A percentile compares a stretch with the other conserved stretches of the same genome.
Conservation (phyloP, 192 early-diverging fungal species). For the Funneliformis mosseae region DNA sequence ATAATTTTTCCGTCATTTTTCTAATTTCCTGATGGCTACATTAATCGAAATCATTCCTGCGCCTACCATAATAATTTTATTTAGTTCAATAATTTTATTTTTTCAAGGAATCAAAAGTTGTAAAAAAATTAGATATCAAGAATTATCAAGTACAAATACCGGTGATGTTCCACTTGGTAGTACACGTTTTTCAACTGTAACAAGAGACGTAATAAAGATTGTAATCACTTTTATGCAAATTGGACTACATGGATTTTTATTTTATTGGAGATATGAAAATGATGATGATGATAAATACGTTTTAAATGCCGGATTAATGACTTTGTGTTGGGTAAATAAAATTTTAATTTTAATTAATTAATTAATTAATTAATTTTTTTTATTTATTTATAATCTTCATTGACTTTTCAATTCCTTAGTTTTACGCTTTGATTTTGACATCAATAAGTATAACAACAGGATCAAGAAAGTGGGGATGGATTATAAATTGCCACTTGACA, state of each 20-base stretch:
- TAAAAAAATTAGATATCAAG: neutral
- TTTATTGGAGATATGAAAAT: neutral
- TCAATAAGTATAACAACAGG: neutral
- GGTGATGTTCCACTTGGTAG: neutral
- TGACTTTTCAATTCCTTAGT: neutral
- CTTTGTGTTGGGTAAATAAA: constrained; percentile 13
- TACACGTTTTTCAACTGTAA: constrained; percentile 19
- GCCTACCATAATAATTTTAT: neutral
- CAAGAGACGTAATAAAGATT: neutral
- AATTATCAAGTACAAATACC: neutral
- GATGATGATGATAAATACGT: neutral
- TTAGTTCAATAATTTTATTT: constrained; percentile 6
- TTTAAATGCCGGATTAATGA: neutral
- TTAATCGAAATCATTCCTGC: neutral
- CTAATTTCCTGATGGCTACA: neutral
- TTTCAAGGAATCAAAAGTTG: neutral
- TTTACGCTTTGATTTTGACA: neutral
- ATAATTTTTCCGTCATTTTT: too few relatives aligned
- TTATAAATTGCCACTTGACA: constrained; percentile 40
- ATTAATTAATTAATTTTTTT: neutral
- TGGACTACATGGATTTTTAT: neutral
- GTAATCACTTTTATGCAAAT: neutral
- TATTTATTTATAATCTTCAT: neutral
- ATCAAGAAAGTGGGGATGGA: constrained; percentile 38
- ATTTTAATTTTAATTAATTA: too few relatives aligned